A percentile compares a stretch with the other conserved stretches of the same genome.
Evolutionary conservation across 352 stramenopile genomes (phyloP).

Genomic region (Phytophthora megakarya): DNA sequence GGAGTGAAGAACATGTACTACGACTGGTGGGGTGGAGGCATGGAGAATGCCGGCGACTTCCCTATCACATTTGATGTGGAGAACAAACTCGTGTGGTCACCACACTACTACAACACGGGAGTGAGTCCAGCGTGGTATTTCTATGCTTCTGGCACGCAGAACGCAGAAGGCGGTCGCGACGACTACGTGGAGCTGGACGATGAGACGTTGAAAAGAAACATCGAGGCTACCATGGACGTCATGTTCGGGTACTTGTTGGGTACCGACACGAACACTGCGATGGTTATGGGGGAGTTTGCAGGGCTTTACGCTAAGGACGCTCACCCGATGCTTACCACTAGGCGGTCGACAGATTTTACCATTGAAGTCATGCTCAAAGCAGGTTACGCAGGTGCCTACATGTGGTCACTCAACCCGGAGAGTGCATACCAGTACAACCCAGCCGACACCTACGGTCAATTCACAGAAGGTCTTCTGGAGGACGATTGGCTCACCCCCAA

Average conservation of each 20-base stretch:
- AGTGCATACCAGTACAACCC: constrained; percentile 77
- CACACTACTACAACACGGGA: constrained; percentile 77
- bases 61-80: constrained; percentile 46
- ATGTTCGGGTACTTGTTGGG: constrained; percentile 71
- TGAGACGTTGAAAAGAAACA: constrained; percentile 43
- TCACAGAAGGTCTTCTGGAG: constrained; percentile 60
- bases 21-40: constrained; percentile 71
- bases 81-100: constrained; percentile 70
- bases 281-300: constrained; percentile 70
- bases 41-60: constrained; percentile 42
- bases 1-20: constrained; percentile 42
- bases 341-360: constrained; percentile 63
- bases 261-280: constrained; percentile 41
- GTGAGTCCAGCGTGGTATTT: constrained; percentile 66
- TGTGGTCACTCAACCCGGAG: constrained; percentile 80
- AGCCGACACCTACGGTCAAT: constrained; percentile 51
- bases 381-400: constrained; percentile 60
- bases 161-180: constrained; percentile 18
- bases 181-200: constrained; percentile 56
- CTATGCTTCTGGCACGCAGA: constrained; percentile 45
- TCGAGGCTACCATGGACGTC: constrained; percentile 57
- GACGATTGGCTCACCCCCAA: constrained; percentile 78
- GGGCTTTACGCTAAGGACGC: constrained; percentile 60
- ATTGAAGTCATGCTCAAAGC: constrained; percentile 62
- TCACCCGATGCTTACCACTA: constrained; percentile 60